Evolutionary conservation across 2,329 filamentous ascomycete genomes (phyloP), one percentile per base, ranked within the genome.

Genomic region (Diaporthe sp.): DNA sequence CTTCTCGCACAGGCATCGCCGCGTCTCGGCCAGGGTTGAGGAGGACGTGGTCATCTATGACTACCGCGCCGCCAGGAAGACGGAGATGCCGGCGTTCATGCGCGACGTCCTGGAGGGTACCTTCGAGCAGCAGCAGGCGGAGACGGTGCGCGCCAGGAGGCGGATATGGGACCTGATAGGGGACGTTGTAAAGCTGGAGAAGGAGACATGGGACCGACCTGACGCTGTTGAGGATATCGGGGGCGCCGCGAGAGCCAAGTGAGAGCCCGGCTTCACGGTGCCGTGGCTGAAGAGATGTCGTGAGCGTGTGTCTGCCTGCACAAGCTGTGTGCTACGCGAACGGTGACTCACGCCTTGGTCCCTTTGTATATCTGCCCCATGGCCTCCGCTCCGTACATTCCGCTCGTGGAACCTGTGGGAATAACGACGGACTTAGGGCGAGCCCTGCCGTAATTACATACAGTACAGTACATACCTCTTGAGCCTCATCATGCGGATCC

Each of bases 21-120:
- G 95, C 28, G 87, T 91, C 20, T 94, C 94, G 12, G 95, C 95
- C 4, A 87, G 92, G 58, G 94, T 93, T 74, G 87, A 91, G 39
- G 96, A 98, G 84, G 94, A 96, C 78, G 91, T 95, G 75, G 93
- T 94, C 13, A 87, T 95, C 0, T 97, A 97, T 84, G 93, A 98
- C 84, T 86, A 89, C 78, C 78, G 79, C 39, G 77, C 77, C 0
- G 84, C 80, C 0, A 80, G 80, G 71, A 86, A 84, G 80, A 81
- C 86, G 2, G 80, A 81, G 25, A 79, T 88, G 79, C 83, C 84
- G 25, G 79, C 77, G 0, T 88, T 86, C 76, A 85, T 88, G 85
- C 81, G 83, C 0, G 82, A 83, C 7, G 79, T 82, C 47, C 79
- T 88, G 17, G 78, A 79, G 3, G 77, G 81, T 63, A 82, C 84